Conservation (phyloP, 352 stramenopile genomes). For the Globisporangium camurandrum region DNA sequence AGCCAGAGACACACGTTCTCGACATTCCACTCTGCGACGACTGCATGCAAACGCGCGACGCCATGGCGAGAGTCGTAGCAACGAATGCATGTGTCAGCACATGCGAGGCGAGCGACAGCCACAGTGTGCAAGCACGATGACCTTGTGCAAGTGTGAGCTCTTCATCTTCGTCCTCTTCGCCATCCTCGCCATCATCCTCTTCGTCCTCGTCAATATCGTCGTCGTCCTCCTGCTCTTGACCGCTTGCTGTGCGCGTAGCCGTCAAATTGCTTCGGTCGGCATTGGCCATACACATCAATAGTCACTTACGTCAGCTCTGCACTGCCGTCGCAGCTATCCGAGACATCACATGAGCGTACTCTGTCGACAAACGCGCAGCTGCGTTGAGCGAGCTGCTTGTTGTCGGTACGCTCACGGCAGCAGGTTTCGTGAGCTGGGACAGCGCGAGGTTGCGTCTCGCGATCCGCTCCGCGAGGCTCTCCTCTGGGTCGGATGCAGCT, state of each 20-base stretch:
- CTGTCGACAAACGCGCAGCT: neutral
- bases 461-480: conserved; percentile 27
- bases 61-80: neutral
- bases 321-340: no score
- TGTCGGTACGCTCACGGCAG: neutral
- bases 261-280: neutral
- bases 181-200: conserved; percentile 31
- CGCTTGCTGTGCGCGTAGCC: neutral
- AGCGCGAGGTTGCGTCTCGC: conserved; percentile 48
- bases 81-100: no score
- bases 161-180: conserved; percentile 40
- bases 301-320: neutral
- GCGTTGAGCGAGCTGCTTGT: neutral
- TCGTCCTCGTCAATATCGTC: conserved; percentile 17
- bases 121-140: conserved; percentile 3
- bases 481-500: conserved; percentile 6
- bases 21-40: conserved; percentile 73
- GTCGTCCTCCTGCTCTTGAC: conserved; percentile 13
- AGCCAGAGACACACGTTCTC: conserved; percentile 79
- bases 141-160: conserved; percentile 61
- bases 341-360: neutral
- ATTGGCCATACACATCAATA: neutral
- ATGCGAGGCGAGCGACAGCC: neutral
- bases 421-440: conserved; percentile 41
- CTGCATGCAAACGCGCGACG: conserved; percentile 10